Evolutionary conservation across 306 rosid species (phyloP).

Genomic region (Astragalus glycyphyllos): DNA sequence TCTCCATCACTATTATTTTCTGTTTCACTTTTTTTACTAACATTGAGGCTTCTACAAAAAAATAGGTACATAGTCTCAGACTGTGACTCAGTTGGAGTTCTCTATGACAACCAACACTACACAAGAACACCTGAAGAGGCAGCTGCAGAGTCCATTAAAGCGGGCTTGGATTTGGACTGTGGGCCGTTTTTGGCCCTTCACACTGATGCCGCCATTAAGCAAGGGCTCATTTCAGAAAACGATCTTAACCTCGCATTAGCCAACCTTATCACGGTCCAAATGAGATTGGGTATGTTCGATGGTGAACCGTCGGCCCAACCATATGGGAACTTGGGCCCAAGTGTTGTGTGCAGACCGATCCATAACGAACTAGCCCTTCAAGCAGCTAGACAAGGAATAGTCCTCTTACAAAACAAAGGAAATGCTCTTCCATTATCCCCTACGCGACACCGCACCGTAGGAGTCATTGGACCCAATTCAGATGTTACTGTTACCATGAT

Average conservation of each 20-base stretch:
- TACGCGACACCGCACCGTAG: slow-evolving; percentile 53
- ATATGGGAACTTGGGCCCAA: slow-evolving; percentile 70
- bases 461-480: slow-evolving; percentile 89
- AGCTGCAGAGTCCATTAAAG: slow-evolving; percentile 70
- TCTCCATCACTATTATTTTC: neutral
- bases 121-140: slow-evolving; percentile 81
- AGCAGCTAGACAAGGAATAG: slow-evolving; percentile 88
- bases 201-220: slow-evolving; percentile 62
- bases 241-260: slow-evolving; percentile 73
- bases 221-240: slow-evolving; percentile 54
- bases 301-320: slow-evolving; percentile 67
- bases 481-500: slow-evolving; percentile 88
- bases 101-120: slow-evolving; percentile 75
- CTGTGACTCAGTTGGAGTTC: slow-evolving; percentile 84
- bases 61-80: slow-evolving; percentile 89
- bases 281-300: slow-evolving; percentile 94
- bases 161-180: slow-evolving; percentile 89
- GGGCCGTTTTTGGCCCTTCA: slow-evolving; percentile 79
- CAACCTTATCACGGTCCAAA: slow-evolving; percentile 73
- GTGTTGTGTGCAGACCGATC: slow-evolving; percentile 65
- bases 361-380: slow-evolving; percentile 77
- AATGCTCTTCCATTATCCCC: slow-evolving; percentile 63
- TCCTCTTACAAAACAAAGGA: slow-evolving; percentile 61
- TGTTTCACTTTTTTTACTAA: neutral
- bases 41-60: too few relatives aligned